These are phyloP conservation scores for Pisolithus microcarpus DNA, from an alignment of 768 basidiomycete species.

Conservation along the genomic window DNA sequence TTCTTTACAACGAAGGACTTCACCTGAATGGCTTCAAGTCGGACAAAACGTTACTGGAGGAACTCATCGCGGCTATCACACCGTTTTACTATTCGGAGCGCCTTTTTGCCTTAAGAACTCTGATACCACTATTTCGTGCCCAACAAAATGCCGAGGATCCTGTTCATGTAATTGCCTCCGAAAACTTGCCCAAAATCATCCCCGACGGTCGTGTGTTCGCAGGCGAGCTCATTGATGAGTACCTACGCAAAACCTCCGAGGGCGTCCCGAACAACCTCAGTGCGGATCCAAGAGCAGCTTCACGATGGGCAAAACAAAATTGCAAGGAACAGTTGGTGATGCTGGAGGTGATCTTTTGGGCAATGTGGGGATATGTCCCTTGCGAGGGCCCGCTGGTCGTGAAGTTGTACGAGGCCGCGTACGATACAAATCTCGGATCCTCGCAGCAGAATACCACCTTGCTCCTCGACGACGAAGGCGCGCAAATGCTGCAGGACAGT, in stretches of 20 bases:
- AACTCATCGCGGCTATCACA: constrained; percentile 56
- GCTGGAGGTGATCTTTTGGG: constrained; percentile 84
- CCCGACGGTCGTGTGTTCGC: constrained; percentile 62
- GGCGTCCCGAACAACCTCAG: constrained; percentile 37
- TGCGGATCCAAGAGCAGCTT: constrained; percentile 51
- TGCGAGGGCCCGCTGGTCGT: constrained; percentile 60
- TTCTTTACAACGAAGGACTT: constrained; percentile 70
- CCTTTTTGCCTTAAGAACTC: constrained; percentile 57
- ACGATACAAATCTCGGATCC: constrained; percentile 56
- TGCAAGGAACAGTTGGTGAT: constrained; percentile 70
- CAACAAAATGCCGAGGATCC: constrained; percentile 51
- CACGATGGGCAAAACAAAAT: constrained; percentile 70
- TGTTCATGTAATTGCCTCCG: constrained; percentile 45
- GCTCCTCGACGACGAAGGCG: constrained; percentile 69
- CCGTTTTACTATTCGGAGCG: constrained; percentile 81
- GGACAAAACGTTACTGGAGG: constrained; percentile 28
- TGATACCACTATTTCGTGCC: constrained; percentile 71
- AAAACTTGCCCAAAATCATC: constrained; percentile 52
- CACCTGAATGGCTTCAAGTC: constrained; percentile 42
- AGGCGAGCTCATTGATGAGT: constrained; percentile 51
- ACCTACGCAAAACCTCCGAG: constrained; percentile 44
- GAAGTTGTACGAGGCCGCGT: constrained; percentile 58
- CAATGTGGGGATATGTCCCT: constrained; percentile 70
- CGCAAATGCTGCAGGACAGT: constrained; percentile 57
- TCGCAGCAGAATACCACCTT: constrained; percentile 55